Base-by-base conservation (phyloP, 2,329 filamentous ascomycete species). In the Teratosphaeria epicoccoides region DNA sequence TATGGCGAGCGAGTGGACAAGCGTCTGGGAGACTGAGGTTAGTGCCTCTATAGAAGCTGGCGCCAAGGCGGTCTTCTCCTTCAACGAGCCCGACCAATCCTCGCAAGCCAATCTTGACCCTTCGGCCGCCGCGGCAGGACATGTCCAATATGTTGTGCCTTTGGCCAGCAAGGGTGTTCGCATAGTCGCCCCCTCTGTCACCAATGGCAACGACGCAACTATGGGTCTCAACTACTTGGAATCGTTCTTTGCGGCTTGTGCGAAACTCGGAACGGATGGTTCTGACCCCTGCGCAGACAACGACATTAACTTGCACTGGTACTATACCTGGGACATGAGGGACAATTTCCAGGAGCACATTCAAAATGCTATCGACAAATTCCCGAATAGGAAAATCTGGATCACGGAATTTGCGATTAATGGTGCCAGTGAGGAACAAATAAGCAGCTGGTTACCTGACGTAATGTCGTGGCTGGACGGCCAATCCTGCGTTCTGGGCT, bases 31-130 rank as follows among this genome's bases (percentile, higher is more conserved):
- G 26, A 45, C 54, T 12, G 74, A 76, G 55, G 81, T 76, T 45
- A 65, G 75, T 49, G 63, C 67, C 14, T 78, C 79, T 55, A 76
- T 85, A 55, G 59, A 66, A 48, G 65, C 65, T 11, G 83, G 83
- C 51, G 70, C 76, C 57, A 77, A 73, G 56, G 73, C 76, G 60
- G 67, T 87, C 51, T 75, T 87, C 63, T 75, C 76, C 66, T 86
- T 85, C 78, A 88, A 88, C 75, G 84, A 88, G 74, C 81, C 81
- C 45, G 84, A 88, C 67, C 75, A 76, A 56, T 58, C 59, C 11
- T 64, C 64, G n/a, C 83, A 87, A 70, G 71, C 80, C 60, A 79
- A 83, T 72, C 55, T 84, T 65, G 66, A 68, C 23, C 70, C 80
- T n/a, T 60, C 60, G 5, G 64, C 62, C 1, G 81, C 81, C 37